A percentile compares a stretch with the other conserved stretches of the same genome.
Conservation (phyloP, 2,329 filamentous ascomycete species). For the Didymella pinodella region DNA sequence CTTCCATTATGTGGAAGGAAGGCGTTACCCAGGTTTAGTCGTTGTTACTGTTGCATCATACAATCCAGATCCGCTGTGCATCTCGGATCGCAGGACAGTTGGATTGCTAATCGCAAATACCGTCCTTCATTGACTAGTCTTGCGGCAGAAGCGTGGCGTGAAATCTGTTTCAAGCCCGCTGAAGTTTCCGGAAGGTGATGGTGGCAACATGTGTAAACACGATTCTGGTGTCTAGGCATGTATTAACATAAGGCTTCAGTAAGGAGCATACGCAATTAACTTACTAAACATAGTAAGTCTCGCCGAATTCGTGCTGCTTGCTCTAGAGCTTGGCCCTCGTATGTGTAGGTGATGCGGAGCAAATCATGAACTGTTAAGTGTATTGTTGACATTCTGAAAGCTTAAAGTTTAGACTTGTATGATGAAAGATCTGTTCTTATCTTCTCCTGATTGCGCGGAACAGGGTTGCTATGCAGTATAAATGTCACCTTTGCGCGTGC, state of each 20-base stretch:
- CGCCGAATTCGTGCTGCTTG: constrained; percentile 30
- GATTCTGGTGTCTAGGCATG: constrained; percentile 35
- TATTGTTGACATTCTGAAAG: constrained; percentile 40
- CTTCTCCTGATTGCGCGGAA: not conserved
- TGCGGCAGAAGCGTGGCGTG: constrained; percentile 35
- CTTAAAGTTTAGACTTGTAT: not conserved
- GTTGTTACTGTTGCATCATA: not conserved
- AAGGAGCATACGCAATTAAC: not conserved
- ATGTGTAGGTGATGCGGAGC: constrained; percentile 46
- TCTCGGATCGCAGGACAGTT: no score
- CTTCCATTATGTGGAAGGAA: not conserved
- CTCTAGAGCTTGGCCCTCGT: constrained; percentile 39
- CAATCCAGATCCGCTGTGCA: not conserved
- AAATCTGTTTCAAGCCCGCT: constrained; percentile 43
- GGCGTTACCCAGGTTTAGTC: not conserved
- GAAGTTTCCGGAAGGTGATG: constrained; percentile 20
- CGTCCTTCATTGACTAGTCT: constrained; percentile 15
- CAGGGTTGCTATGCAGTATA: constrained; percentile 14
- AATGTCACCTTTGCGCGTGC: constrained; percentile 10
- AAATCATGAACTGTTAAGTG: constrained; percentile 43
- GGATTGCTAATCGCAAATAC: no score
- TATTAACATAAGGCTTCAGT: constrained; percentile 10
- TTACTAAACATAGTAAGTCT: constrained; percentile 38
- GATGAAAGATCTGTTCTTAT: not conserved
- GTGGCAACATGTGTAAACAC: constrained; percentile 31